Base-by-base conservation (phyloP, 2,329 filamentous ascomycete species). In the Diaporthe citriasiana region DNA sequence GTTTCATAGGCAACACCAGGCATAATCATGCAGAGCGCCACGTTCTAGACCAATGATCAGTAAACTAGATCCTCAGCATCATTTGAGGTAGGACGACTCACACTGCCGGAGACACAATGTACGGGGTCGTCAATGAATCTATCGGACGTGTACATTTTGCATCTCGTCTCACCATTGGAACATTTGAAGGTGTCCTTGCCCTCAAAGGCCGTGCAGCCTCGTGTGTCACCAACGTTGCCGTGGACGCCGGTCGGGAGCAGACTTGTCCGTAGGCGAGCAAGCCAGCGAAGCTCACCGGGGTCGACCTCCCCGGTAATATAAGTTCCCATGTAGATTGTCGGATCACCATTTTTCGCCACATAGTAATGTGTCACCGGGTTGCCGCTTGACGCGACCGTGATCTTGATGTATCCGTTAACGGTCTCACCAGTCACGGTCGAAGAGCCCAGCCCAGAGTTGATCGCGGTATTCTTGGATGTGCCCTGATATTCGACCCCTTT, bases 121-220 rank as follows among this genome's bases (percentile, higher is more conserved):
- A 88, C 86, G 57, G 89, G 84, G 77, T 92, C 91, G 79, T 93
- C 92, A 79, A 93, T 93, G 82, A 92, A 93, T n/a, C 91, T 87
- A 76, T 92, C 85, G 74, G 89, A 91, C 2, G 90, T 92, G 83
- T 92, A 93, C 84, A 93, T 93, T 81, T 93, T 93, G 82, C 89
- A 91, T 51, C 91, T 88, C 0, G 91, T 93, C 80, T 93, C 84
- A 30, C 90, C 89, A 76, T 85, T 82, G 57, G 93, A 89, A 45
- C 59, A 65, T 12, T 90, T 74, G 78, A 88, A 93, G 73, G 90
- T 88, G 73, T 90, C 89, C 0, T 85, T 87, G 55, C 87, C 91
- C 79, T 93, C 91, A 69, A 93, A 84, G 5, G 83, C 81, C 2
- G 88, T 84, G 13, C 83, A 84, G 38, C 86, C 87, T 1, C 82